Conservation (phyloP, 768 basidiomycete genomes). For the Podaxis carcinomalis region DNA sequence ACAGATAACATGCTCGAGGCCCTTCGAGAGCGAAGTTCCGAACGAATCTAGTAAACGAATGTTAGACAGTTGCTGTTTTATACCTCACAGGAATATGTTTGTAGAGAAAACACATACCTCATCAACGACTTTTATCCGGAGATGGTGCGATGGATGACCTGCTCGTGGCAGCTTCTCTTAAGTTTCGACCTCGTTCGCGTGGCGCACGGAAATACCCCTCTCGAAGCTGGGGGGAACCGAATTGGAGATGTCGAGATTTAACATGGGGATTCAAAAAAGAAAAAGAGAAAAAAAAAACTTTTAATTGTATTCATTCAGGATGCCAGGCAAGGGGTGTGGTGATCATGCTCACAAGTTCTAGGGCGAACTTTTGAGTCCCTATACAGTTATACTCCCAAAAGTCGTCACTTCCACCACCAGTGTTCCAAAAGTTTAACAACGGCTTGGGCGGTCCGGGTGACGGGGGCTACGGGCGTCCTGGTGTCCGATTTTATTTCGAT, state of each 20-base stretch:
- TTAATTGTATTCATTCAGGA: neutral
- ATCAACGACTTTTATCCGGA: neutral
- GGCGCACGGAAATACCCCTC: neutral
- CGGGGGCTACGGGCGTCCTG: neutral
- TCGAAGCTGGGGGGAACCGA: neutral
- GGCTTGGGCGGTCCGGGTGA: neutral
- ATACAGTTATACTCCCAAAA: neutral
- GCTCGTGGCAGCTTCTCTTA: neutral
- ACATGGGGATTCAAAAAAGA: neutral
- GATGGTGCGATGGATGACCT: neutral
- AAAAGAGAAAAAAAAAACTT: neutral
- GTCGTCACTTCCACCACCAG: neutral
- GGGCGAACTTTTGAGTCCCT: neutral
- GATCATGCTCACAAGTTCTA: no score
- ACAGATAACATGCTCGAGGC: slow-evolving; percentile 15
- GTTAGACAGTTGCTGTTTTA: neutral
- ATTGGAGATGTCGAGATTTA: neutral
- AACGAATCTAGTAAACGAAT: neutral
- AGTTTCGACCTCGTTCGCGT: neutral
- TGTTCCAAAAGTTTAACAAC: no score
- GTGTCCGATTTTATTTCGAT: neutral
- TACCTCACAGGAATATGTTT: neutral
- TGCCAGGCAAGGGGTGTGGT: neutral
- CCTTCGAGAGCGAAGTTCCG: neutral
- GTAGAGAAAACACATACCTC: neutral